Conservation (phyloP, 208 protist genomes). For the Lotmaria passim region DNA sequence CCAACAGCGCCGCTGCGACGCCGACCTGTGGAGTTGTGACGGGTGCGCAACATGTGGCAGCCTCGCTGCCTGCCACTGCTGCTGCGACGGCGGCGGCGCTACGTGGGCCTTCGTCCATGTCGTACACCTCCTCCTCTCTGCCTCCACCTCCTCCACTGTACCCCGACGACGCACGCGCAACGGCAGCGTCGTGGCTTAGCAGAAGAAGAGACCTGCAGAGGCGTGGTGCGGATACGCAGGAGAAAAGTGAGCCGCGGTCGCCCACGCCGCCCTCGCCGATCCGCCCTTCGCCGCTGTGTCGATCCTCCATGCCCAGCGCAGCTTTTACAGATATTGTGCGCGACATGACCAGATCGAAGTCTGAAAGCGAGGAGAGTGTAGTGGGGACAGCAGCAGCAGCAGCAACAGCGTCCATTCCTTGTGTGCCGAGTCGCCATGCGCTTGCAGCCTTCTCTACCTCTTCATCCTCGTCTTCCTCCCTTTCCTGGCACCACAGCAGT, state of each 20-base stretch:
- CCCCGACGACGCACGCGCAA: neutral
- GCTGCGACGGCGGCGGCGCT: neutral
- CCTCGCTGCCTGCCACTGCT: neutral
- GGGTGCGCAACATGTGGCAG: too few species aligned
- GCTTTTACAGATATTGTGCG: conserved; percentile 7
- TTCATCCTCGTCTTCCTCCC: conserved; percentile 1
- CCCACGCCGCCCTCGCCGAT: conserved; percentile 3
- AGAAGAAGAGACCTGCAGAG: neutral
- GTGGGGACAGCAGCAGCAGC: neutral
- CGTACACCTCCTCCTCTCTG: neutral
- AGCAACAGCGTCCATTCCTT: neutral
- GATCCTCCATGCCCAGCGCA: conserved; percentile 5
- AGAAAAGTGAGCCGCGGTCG: neutral
- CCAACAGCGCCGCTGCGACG: too few species aligned
- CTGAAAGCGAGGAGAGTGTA: conserved; percentile 5
- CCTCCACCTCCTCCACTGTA: neutral
- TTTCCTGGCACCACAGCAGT: conserved; percentile 1
- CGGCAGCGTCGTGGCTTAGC: too few species aligned
- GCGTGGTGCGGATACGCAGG: neutral
- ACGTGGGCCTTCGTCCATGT: conserved; percentile 5
- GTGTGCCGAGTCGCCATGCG: neutral
- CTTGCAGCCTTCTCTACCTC: neutral
- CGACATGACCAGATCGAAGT: neutral
- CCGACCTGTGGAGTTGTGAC: too few species aligned
- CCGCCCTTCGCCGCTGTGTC: neutral